Evolutionary conservation across 495 filamentous ascomycete species (phyloP).

Genomic region (Neurospora sp.): DNA sequence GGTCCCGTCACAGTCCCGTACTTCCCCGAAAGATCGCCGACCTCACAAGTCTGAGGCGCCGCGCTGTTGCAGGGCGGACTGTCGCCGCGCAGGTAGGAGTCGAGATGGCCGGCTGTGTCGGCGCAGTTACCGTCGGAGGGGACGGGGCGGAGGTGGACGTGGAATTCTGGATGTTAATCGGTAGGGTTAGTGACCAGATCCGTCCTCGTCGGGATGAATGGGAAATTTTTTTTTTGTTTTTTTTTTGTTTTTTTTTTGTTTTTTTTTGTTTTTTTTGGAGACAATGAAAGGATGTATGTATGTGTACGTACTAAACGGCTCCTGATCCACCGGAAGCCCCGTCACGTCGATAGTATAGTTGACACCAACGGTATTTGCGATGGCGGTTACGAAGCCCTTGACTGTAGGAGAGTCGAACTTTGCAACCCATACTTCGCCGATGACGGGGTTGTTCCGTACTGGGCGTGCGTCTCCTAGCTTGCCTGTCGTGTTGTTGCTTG

Average conservation of each 20-base stretch:
- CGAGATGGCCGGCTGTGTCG: constrained; percentile 49
- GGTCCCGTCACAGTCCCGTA: constrained; percentile 52
- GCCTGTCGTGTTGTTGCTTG: constrained; percentile 23
- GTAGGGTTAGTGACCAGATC: too few species aligned
- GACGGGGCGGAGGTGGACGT: constrained; percentile 64
- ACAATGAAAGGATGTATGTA: too few species aligned
- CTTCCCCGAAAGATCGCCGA: constrained; percentile 76
- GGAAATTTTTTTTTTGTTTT: too few species aligned
- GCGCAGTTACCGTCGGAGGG: constrained; percentile 67
- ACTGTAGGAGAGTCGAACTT: constrained; percentile 34
- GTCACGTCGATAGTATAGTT: constrained; percentile 48
- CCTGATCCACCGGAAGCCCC: constrained; percentile 50
- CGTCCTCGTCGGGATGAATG: too few species aligned
- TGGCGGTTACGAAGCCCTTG: constrained; percentile 49
- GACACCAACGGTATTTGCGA: constrained; percentile 46
- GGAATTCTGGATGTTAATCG: constrained; percentile 47
- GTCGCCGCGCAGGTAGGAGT: constrained; percentile 48
- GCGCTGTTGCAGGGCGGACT: constrained; percentile 50
- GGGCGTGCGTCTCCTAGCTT: constrained; percentile 44
- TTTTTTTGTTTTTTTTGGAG: too few species aligned
- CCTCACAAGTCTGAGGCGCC: constrained; percentile 60
- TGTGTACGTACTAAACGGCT: constrained; percentile 67
- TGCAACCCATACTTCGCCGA: constrained; percentile 45
- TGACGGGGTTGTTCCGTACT: constrained; percentile 46
- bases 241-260: too few species aligned